phyloP scores from a whole-genome alignment of 2,329 filamentous ascomycete species.

The Fusarium multiceps region DNA sequence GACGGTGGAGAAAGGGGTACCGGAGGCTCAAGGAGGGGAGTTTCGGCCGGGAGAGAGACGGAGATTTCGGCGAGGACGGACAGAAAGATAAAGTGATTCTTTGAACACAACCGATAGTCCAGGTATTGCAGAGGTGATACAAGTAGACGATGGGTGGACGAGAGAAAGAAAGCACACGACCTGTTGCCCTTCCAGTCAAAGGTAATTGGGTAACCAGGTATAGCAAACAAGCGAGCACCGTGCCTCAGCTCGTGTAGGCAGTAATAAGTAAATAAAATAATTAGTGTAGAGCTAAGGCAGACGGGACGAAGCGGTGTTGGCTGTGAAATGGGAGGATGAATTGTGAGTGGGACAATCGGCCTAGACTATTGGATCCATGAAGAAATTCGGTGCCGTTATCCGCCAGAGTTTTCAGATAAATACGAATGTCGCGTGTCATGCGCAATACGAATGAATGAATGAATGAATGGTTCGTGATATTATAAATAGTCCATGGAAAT shows the following conservation, averaged over 20 bases:
- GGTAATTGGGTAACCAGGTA: conserved; percentile 4
- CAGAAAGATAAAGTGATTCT: background rate
- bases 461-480: conserved; percentile 2
- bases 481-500: background rate
- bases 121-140: background rate
- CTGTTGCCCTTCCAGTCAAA: conserved; percentile 52
- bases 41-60: conserved; percentile 20
- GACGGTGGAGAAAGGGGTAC: conserved; percentile 39
- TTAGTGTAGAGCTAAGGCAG: conserved; percentile 22
- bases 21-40: conserved; percentile 29
- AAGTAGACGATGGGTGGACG: background rate
- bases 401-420: conserved; percentile 31
- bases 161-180: conserved; percentile 52
- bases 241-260: conserved; percentile 14
- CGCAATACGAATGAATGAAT: background rate
- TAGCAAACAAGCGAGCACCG: background rate
- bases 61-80: conserved; percentile 25
- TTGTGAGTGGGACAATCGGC: conserved; percentile 46
- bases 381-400: conserved; percentile 18
- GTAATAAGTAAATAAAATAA: background rate
- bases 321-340: conserved; percentile 32
- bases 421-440: conserved; percentile 34
- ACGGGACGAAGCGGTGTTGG: conserved; percentile 31
- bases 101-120: background rate
- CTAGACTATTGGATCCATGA: conserved; percentile 42